Evolutionary conservation across 108 stramenopile genomes (phyloP), one percentile per base, ranked within the genome.

Genomic region (Fragilaria radians): DNA sequence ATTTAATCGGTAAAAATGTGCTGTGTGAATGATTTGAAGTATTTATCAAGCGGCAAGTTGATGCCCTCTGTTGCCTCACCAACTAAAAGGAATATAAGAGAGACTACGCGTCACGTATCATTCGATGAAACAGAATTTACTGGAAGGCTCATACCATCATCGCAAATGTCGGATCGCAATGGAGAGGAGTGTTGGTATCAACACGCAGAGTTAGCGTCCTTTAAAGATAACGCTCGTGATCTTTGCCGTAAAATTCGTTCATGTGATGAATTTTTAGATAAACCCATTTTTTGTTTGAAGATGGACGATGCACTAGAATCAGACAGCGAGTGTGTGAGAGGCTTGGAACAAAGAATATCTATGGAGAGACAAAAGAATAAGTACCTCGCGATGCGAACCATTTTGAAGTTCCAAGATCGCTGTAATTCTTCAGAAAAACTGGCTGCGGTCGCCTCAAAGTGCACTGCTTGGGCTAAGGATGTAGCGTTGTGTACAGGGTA

Each of bases 291-390:
- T 2, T 9, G 22, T 7, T 9, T 21, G 17, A 25, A 21, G 5
- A 21, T 32, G 14, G 21, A 23, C 46, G 11, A 11, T 42, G 36
- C 7, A 42, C 14, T 42, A 14, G 36, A 14, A 42, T 14, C 14
- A 42, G 14, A 14, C 7, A 42, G 36, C 36, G 36, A 42, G 14
- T 19, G 32, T 27, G 32, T 62, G 19, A 61, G 72, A 46, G 72
- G 72, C 23, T 33, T 73, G 18, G 72, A 73, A 59, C 72, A 68
- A 28, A 61, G 72, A 3, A 61, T 73, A 4, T 68, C 63, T 18
- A 23, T 52, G 26, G 67, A 73, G 26, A 59, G 72, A 26, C 67
- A 68, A 68, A 57, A 52, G 26, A 57, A 72, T 33, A 72, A 72
- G 42, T 32, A 53, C 17, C 32, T 72, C 3, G 65, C 71, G 24